Conservation (phyloP, 2,329 filamentous ascomycete genomes). For the Aspergillus flavus region DNA sequence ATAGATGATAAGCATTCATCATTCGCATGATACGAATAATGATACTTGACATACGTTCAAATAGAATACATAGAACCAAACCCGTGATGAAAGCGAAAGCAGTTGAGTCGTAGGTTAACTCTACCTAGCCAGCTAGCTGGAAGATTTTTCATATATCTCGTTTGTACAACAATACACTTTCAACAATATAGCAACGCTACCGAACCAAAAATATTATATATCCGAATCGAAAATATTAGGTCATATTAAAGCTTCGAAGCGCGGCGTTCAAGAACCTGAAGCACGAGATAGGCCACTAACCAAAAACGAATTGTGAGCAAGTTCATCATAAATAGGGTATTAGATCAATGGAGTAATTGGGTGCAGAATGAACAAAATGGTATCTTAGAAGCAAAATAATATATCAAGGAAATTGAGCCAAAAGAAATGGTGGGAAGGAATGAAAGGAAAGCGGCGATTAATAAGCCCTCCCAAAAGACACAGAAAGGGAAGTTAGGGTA, state of each 20-base stretch:
- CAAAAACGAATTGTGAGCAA: constrained; percentile 7
- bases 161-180: not conserved
- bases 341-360: not conserved
- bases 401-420: not conserved
- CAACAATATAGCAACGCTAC: not conserved
- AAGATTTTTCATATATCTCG: not conserved
- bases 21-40: constrained; percentile 13
- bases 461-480: not conserved
- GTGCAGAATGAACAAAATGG: not conserved
- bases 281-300: constrained; percentile 36
- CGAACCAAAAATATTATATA: not conserved
- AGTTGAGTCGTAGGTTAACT: not conserved
- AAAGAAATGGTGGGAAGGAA: not conserved
- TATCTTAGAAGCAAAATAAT: constrained; percentile 3
- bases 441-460: not conserved
- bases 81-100: not conserved
- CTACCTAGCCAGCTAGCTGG: not conserved
- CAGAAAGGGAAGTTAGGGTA: not conserved
- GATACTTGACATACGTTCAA: constrained; percentile 7
- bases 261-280: constrained; percentile 38
- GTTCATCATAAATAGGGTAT: constrained; percentile 1
- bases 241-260: constrained; percentile 33
- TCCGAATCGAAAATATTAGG: not conserved
- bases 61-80: not conserved
- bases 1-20: constrained; percentile 10